Percentiles rank a stretch among this genome's conserved stretches.
Conservation (phyloP, 2,329 filamentous ascomycete species). For the Ophiostoma novo-ulmi region DNA sequence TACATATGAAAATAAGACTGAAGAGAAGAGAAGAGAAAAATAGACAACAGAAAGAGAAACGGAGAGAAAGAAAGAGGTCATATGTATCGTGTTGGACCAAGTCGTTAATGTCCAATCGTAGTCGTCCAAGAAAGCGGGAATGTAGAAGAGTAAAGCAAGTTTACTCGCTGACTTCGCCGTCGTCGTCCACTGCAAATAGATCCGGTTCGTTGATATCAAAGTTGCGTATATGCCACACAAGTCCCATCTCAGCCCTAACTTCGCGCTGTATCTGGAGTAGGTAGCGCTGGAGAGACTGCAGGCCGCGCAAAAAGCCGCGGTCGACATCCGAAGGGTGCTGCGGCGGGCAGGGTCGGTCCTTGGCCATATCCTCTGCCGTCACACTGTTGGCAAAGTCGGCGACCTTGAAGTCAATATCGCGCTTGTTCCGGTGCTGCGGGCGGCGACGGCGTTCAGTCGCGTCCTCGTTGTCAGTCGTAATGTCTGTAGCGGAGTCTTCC, state of each 20-base stretch:
- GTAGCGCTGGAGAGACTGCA: constrained; percentile 73
- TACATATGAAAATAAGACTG: background rate
- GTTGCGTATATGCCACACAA: constrained; percentile 31
- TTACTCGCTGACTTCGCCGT: constrained; percentile 35
- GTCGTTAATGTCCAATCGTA: background rate
- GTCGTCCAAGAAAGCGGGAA: background rate
- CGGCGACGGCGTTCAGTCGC: constrained; percentile 22
- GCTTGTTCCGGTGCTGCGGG: constrained; percentile 39
- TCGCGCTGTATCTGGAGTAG: constrained; percentile 85
- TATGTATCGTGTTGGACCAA: background rate
- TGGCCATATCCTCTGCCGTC: constrained; percentile 70
- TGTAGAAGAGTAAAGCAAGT: background rate
- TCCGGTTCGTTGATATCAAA: constrained; percentile 18
- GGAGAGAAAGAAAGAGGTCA: background rate
- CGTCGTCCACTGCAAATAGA: constrained; percentile 30
- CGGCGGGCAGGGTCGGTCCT: constrained; percentile 68
- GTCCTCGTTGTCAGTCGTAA: constrained; percentile 55
- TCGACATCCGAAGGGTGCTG: constrained; percentile 76
- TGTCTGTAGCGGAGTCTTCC: constrained; percentile 55
- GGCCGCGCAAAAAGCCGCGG: constrained; percentile 78
- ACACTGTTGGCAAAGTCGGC: constrained; percentile 98
- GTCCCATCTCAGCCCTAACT: constrained; percentile 51
- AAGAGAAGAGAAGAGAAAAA: constrained; percentile 5
- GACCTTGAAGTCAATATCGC: constrained; percentile 85
- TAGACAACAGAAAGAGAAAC: background rate